Conservation (phyloP, 2,329 filamentous ascomycete species). For the Talaromyces sp. region DNA sequence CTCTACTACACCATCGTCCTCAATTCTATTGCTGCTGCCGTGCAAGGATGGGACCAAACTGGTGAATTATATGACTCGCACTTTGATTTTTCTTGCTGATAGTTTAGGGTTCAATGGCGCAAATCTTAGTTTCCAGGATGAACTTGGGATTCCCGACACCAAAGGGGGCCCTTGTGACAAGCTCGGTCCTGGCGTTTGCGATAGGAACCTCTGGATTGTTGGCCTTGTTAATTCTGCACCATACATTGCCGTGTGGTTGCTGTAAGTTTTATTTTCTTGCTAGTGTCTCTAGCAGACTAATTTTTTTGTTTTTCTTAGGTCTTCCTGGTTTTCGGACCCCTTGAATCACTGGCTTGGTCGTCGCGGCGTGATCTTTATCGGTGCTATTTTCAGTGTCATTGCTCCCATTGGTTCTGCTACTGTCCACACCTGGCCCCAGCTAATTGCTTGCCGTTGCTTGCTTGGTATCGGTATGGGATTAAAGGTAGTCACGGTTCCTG, state of each 20-base stretch:
- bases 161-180: constrained; percentile 26
- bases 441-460: constrained; percentile 52
- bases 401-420: constrained; percentile 62
- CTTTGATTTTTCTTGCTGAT: not conserved
- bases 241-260: constrained; percentile 40
- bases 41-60: constrained; percentile 51
- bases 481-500: constrained; percentile 52
- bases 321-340: constrained; percentile 63
- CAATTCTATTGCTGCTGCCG: constrained; percentile 48
- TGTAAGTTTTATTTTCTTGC: constrained; percentile 3
- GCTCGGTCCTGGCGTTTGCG: constrained; percentile 16
- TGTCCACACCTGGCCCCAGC: constrained; percentile 54
- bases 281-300: not conserved
- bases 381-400: constrained; percentile 59
- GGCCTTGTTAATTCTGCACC: constrained; percentile 57
- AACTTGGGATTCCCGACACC: constrained; percentile 40
- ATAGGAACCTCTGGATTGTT: constrained; percentile 52
- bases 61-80: constrained; percentile 18
- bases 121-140: constrained; percentile 46
- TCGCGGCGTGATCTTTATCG: constrained; percentile 60
- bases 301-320: constrained; percentile 20
- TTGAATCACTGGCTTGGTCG: constrained; percentile 57
- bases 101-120: constrained; percentile 41
- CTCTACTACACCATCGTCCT: constrained; percentile 49
- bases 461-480: constrained; percentile 59